Conservation (phyloP, 1,139 yeast genomes). For the Pichia sp. region DNA sequence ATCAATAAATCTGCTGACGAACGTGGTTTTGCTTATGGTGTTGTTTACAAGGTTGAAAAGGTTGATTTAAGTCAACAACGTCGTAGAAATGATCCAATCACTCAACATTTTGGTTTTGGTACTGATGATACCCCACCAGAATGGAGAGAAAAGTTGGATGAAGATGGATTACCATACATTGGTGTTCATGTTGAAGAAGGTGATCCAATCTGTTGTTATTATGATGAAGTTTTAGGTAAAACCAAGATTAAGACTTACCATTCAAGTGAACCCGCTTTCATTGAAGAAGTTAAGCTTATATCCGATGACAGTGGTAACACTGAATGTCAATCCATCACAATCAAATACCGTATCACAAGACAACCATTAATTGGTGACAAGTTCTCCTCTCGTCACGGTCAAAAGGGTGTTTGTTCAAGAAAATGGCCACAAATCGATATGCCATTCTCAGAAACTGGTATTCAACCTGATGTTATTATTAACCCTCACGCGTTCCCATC, state of each 20-base stretch:
- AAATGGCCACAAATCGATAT: conserved; percentile 97
- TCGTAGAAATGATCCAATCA: conserved; percentile 91
- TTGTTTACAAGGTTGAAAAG: conserved; percentile 92
- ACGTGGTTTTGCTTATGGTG: conserved; percentile 97
- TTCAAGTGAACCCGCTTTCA: conserved; percentile 91
- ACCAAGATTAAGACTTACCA: conserved; percentile 93
- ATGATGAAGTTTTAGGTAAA: conserved; percentile 86
- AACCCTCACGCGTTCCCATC: conserved; percentile 99
- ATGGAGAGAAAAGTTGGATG: conserved; percentile 87
- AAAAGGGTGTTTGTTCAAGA: conserved; percentile 98
- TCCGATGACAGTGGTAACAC: conserved; percentile 79
- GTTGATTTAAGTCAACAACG: conserved; percentile 77
- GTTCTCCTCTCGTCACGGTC: conserved; percentile 98
- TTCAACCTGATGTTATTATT: conserved; percentile 95
- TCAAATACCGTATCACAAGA: conserved; percentile 90
- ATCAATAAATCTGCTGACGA: conserved; percentile 96
- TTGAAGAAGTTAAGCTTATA: conserved; percentile 90
- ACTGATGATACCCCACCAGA: conserved; percentile 86
- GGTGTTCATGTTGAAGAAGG: conserved; percentile 93
- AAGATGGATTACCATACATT: conserved; percentile 89
- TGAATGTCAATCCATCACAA: conserved; percentile 82
- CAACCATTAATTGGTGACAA: conserved; percentile 97
- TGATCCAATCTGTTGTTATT: conserved; percentile 92
- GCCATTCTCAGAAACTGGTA: conserved; percentile 97
- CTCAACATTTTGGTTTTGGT: conserved; percentile 96